phyloP scores from a whole-genome alignment of 2,329 filamentous ascomycete genomes.

The Aspergillus fumigatus region DNA sequence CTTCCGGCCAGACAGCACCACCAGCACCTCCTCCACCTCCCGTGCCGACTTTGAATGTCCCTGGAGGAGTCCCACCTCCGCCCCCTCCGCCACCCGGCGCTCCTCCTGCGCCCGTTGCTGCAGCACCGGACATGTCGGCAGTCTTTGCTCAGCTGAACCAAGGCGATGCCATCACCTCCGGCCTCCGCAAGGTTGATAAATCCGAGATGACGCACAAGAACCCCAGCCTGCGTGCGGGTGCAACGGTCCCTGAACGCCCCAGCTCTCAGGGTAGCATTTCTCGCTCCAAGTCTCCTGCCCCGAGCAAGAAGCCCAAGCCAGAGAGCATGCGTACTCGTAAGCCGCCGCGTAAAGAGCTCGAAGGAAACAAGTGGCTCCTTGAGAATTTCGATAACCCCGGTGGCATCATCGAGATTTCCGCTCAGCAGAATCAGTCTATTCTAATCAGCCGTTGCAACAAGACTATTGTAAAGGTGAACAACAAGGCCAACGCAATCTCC shows the following conservation, averaged over 20 bases:
- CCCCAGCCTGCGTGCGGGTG: conserved; percentile 71
- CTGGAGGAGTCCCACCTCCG: conserved; percentile 58
- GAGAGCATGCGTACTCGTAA: conserved; percentile 82
- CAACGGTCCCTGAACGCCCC: conserved; percentile 61
- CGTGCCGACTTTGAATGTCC: conserved; percentile 43
- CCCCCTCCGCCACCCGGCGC: conserved; percentile 66
- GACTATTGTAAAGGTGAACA: conserved; percentile 80
- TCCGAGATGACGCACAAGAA: conserved; percentile 99
- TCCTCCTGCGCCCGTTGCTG: conserved; percentile 47
- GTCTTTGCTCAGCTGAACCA: conserved; percentile 91
- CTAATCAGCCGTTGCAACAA: conserved; percentile 90
- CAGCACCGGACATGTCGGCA: conserved; percentile 66
- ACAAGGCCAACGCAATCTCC: conserved; percentile 95
- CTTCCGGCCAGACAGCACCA: conserved; percentile 35
- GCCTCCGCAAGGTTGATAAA: conserved; percentile 87
- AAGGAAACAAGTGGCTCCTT: conserved; percentile 91
- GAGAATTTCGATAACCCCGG: conserved; percentile 84
- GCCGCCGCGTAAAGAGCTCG: conserved; percentile 70
- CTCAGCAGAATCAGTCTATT: conserved; percentile 78
- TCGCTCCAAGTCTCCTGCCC: conserved; percentile 78
- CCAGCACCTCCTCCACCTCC: conserved; percentile 51
- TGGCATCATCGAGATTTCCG: conserved; percentile 73
- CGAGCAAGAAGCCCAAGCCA: conserved; percentile 81
- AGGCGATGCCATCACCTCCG: conserved; percentile 80
- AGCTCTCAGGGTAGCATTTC: conserved; percentile 48